Base-by-base conservation (phyloP, 1,284 basidiomycete genomes). In the Puccinia novopanici region DNA sequence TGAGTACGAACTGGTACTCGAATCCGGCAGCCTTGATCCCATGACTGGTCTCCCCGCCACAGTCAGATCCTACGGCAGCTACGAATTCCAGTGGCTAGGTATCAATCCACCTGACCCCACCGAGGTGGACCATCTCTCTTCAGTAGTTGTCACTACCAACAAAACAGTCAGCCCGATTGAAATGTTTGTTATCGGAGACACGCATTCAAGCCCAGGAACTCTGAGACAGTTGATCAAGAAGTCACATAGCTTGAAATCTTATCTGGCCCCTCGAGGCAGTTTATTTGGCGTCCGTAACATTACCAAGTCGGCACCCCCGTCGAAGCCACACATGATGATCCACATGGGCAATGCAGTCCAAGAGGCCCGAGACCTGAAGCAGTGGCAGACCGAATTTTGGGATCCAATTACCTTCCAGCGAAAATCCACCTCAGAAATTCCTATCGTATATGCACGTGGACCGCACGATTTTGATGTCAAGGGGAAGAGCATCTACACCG, bases 331-430 rank as follows among this genome's bases (percentile, higher is more conserved):
- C 65, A 65, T 84, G 37, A 65, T 84, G 54, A 75, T 84, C 27
- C 84, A 84, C 81, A 80, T 82, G 17, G 84, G 84, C 13, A 83
- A 84, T 67, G 71, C 73, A 12, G 83, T 83, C 30, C 83, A 84
- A 63, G 81, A 82, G 54, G 80, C 83, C 2, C 72, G 83, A 74
- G 81, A 83, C 68, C 80, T 83, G 48, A 77, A 81, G 3, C 82
- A 84, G 24, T 84, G 84, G 84, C 84, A 84, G 65, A 84, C 84
- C 17, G 83, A 84, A 61, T 81, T 84, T 24, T 84, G 81, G 81
- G 84, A 84, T 42, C 81, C 82, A 0, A 34, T 84, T 22, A 84
- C 84, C 19, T 80, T 81, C 40, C 77, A 80, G 63, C 37, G 75
- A 3, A 77, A 42, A 30, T 40, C 52, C 68, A 73, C 34, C 57